phyloP scores from a whole-genome alignment of 2,329 filamentous ascomycete genomes.

The Curvularia eragrostidis region DNA sequence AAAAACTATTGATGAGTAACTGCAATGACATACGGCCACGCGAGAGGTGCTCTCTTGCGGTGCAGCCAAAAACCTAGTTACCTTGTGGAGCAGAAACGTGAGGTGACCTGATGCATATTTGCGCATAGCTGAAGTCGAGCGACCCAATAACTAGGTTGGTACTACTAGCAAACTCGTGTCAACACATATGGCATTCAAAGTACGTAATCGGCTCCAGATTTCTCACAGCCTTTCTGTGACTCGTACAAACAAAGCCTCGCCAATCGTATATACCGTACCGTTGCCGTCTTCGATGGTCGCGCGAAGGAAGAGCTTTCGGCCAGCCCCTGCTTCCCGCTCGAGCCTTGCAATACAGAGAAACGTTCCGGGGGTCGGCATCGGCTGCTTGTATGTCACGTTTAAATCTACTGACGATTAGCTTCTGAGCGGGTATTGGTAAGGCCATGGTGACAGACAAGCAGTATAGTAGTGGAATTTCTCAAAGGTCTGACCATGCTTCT shows the following conservation, averaged over 20 bases:
- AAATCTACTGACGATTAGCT: slow-evolving; percentile 50
- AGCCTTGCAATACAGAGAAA: slow-evolving; percentile 57
- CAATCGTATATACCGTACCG: slow-evolving; percentile 58
- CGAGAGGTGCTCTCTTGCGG: slow-evolving; percentile 3
- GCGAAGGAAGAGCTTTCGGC: slow-evolving; percentile 61
- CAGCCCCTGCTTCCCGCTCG: slow-evolving; percentile 58
- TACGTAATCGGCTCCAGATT: background rate
- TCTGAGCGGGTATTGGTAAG: background rate
- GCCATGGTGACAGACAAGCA: slow-evolving; percentile 39
- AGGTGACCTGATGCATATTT: slow-evolving; percentile 1
- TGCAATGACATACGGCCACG: slow-evolving; percentile 10
- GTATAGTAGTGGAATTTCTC: slow-evolving; percentile 35
- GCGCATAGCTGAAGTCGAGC: background rate
- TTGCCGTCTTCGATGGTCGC: slow-evolving; percentile 59
- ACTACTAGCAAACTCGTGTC: background rate
- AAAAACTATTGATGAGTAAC: background rate
- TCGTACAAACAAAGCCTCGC: slow-evolving; percentile 61
- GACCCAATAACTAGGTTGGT: background rate
- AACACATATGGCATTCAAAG: slow-evolving; percentile 1
- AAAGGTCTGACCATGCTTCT: slow-evolving; percentile 9
- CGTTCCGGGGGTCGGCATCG: slow-evolving; percentile 59
- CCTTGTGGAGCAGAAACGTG: background rate
- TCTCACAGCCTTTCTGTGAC: slow-evolving; percentile 34
- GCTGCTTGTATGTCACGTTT: slow-evolving; percentile 62
- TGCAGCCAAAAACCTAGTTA: background rate